Conservation (phyloP, 768 basidiomycete genomes). For the Termitomyces sp. region DNA sequence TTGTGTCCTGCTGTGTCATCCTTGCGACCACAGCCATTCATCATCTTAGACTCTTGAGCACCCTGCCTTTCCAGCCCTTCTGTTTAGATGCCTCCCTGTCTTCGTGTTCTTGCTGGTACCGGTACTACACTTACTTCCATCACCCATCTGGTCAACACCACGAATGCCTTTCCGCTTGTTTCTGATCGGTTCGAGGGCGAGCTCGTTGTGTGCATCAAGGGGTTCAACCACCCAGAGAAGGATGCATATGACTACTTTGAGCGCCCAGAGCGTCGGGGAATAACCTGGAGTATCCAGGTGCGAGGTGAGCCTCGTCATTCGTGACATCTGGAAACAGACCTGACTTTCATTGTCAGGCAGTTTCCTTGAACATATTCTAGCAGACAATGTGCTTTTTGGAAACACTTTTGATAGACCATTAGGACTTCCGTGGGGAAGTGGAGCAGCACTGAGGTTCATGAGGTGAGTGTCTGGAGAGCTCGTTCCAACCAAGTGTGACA, state of each 20-base stretch:
- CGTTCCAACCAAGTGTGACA: not conserved
- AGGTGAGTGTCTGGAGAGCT: constrained; percentile 38
- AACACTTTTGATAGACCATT: constrained; percentile 81
- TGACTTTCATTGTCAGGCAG: constrained; percentile 38
- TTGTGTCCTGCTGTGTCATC: not conserved
- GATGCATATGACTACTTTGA: constrained; percentile 67
- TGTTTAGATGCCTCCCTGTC: constrained; percentile 42
- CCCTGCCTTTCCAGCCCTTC: not conserved
- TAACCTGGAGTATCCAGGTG: constrained; percentile 92
- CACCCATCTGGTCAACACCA: constrained; percentile 60
- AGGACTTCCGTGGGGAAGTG: constrained; percentile 76
- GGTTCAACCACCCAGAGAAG: constrained; percentile 43
- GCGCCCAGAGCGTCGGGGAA: constrained; percentile 59
- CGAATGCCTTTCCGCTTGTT: constrained; percentile 41
- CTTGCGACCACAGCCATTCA: not conserved
- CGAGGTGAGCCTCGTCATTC: constrained; percentile 49
- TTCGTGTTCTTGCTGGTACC: constrained; percentile 73
- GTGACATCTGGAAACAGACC: not conserved
- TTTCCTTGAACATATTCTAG: constrained; percentile 62
- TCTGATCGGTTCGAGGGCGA: constrained; percentile 73
- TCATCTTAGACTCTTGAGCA: not conserved
- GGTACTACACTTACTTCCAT: constrained; percentile 54
- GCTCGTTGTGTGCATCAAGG: constrained; percentile 74
- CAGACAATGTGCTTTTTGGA: constrained; percentile 88
- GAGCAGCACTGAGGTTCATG: constrained; percentile 79